Percentiles rank a stretch among this genome's conserved stretches.
Evolutionary conservation across 768 basidiomycete species (phyloP).

Genomic region (Boletus rubropictus): DNA sequence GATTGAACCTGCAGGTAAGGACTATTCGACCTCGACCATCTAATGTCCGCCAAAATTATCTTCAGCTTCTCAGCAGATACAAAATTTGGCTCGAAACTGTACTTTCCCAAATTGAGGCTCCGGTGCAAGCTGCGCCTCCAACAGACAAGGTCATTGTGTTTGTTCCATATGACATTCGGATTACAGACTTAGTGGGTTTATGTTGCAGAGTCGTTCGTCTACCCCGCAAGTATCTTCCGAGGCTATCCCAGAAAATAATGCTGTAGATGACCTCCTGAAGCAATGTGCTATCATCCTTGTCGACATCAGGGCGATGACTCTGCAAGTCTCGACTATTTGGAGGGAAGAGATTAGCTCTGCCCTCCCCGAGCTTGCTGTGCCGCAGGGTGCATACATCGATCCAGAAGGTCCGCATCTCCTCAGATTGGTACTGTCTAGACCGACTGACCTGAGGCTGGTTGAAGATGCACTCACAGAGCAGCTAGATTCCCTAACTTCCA

Average conservation of each 20-base stretch:
- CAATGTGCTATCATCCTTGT: constrained; percentile 62
- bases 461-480: constrained; percentile 54
- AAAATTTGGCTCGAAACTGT: constrained; percentile 66
- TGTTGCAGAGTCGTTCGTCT: constrained; percentile 39
- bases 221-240: constrained; percentile 51
- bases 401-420: constrained; percentile 47
- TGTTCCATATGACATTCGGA: neutral
- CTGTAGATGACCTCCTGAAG: constrained; percentile 60
- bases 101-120: constrained; percentile 40
- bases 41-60: constrained; percentile 2
- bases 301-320: constrained; percentile 59
- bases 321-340: constrained; percentile 57
- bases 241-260: constrained; percentile 46
- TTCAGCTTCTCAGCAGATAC: constrained; percentile 76
- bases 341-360: constrained; percentile 56
- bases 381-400: constrained; percentile 29
- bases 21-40: neutral
- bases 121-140: constrained; percentile 31
- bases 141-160: constrained; percentile 33
- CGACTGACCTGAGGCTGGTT: neutral
- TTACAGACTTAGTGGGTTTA: constrained; percentile 9
- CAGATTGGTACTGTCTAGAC: neutral
- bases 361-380: constrained; percentile 42
- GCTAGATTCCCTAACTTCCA: constrained; percentile 42
- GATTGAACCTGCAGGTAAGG: constrained; percentile 77